Conservation (phyloP, 371 early-diverging fungal species). For the Lichtheimia ornata region DNA sequence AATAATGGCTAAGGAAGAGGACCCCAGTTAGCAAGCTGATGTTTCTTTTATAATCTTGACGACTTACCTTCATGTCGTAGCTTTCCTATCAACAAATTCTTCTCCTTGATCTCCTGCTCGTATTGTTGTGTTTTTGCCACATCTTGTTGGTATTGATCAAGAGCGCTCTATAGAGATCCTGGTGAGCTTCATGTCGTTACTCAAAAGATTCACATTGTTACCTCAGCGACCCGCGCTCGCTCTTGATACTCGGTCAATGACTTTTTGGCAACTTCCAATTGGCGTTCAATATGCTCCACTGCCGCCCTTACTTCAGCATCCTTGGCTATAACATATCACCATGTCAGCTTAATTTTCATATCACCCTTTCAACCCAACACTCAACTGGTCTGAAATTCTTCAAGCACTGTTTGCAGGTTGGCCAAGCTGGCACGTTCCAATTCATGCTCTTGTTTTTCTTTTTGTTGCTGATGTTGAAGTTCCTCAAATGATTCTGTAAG, state of each 20-base stretch:
- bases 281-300: slow-evolving; percentile 66
- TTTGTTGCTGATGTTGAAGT: slow-evolving; percentile 23
- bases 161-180: slow-evolving; percentile 22
- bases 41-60: background rate
- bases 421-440: slow-evolving; percentile 67
- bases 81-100: slow-evolving; percentile 75
- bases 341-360: background rate
- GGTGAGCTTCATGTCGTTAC: background rate
- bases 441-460: slow-evolving; percentile 49
- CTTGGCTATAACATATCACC: slow-evolving; percentile 34
- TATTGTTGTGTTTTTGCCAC: slow-evolving; percentile 62
- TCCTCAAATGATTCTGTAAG: slow-evolving; percentile 47
- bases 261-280: slow-evolving; percentile 52
- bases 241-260: slow-evolving; percentile 61
- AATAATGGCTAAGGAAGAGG: slow-evolving; percentile 57
- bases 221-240: slow-evolving; percentile 66
- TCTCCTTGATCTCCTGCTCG: slow-evolving; percentile 76
- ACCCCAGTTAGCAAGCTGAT: background rate
- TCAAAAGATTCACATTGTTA: slow-evolving; percentile 7
- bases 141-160: slow-evolving; percentile 61
- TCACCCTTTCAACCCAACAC: slow-evolving; percentile 7
- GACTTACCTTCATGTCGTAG: slow-evolving; percentile 71
- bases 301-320: slow-evolving; percentile 80
- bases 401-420: slow-evolving; percentile 85
- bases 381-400: slow-evolving; percentile 83